Evolutionary conservation across 192 early-diverging fungal genomes (phyloP).

Genomic region (Backusella psychrophila): DNA sequence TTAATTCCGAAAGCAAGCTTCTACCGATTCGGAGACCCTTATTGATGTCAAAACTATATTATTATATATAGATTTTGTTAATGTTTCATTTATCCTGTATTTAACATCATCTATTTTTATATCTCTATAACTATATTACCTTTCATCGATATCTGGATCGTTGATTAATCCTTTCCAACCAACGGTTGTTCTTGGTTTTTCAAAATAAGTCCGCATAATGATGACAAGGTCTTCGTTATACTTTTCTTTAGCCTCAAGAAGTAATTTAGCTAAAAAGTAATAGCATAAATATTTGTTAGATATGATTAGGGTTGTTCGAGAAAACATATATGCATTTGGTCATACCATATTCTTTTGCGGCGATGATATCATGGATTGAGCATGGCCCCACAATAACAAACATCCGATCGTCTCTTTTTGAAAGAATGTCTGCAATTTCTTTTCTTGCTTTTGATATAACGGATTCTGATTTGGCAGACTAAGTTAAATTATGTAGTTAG

Average conservation of each 20-base stretch:
- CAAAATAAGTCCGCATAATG: conserved; percentile 98
- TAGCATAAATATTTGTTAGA: not conserved
- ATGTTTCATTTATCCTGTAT: too few species aligned
- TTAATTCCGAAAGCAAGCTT: conserved; percentile 76
- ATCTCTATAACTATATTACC: conserved; percentile 13
- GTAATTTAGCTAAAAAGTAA: conserved; percentile 11
- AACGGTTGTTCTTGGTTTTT: conserved; percentile 97
- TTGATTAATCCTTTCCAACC: conserved; percentile 89
- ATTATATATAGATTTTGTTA: not conserved
- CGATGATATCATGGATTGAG: conserved; percentile 88
- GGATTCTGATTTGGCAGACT: conserved; percentile 17
- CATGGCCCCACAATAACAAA: conserved; percentile 92
- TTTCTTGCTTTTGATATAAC: conserved; percentile 49
- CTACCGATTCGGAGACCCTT: conserved; percentile 90
- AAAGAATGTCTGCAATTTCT: conserved; percentile 69
- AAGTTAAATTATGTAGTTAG: not conserved
- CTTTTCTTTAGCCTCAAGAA: conserved; percentile 40
- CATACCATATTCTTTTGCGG: conserved; percentile 81
- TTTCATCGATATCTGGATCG: conserved; percentile 70
- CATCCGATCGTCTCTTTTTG: conserved; percentile 79
- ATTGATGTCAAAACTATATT: conserved; percentile 87
- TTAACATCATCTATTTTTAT: not conserved
- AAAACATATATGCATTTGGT: not conserved
- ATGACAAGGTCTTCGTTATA: conserved; percentile 77
- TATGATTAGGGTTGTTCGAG: not conserved